These are phyloP conservation scores for Saccharomyces hybrid DNA, from an alignment of 1,139 yeast species.

Conservation along the genomic window DNA sequence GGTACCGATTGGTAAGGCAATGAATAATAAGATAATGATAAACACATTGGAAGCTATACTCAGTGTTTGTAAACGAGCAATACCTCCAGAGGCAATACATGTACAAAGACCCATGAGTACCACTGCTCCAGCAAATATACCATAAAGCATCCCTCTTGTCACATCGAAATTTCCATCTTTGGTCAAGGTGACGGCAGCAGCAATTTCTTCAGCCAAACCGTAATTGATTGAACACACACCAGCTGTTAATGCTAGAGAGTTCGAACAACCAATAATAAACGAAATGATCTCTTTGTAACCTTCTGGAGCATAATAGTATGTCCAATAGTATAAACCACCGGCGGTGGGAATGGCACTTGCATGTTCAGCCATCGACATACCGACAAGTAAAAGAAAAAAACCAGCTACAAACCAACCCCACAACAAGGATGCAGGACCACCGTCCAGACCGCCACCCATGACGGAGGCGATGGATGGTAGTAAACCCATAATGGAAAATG, in stretches of 20 bases:
- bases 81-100: conserved; percentile 43
- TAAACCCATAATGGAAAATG: conserved; percentile 48
- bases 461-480: conserved; percentile 42
- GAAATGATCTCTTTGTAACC: conserved; percentile 39
- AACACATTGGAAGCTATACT: conserved; percentile 51
- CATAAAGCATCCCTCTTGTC: conserved; percentile 44
- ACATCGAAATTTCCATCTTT: conserved; percentile 42
- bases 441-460: conserved; percentile 36
- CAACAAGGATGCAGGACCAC: conserved; percentile 51
- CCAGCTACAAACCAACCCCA: conserved; percentile 70
- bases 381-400: conserved; percentile 50
- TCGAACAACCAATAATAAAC: conserved; percentile 52
- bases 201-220: conserved; percentile 49
- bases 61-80: conserved; percentile 52
- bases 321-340: conserved; percentile 63
- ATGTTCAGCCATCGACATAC: conserved; percentile 56
- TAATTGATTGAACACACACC: conserved; percentile 52
- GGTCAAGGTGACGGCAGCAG: conserved; percentile 45
- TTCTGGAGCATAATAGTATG: conserved; percentile 48
- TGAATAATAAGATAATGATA: conserved; percentile 50
- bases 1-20: conserved; percentile 58
- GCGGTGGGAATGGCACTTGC: conserved; percentile 67
- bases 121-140: conserved; percentile 48
- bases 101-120: conserved; percentile 41
- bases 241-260: conserved; percentile 50